Evolutionary conservation across 768 basidiomycete species (phyloP), one percentile per base, ranked within the genome.

Genomic region (Guyanaporus albipodus): DNA sequence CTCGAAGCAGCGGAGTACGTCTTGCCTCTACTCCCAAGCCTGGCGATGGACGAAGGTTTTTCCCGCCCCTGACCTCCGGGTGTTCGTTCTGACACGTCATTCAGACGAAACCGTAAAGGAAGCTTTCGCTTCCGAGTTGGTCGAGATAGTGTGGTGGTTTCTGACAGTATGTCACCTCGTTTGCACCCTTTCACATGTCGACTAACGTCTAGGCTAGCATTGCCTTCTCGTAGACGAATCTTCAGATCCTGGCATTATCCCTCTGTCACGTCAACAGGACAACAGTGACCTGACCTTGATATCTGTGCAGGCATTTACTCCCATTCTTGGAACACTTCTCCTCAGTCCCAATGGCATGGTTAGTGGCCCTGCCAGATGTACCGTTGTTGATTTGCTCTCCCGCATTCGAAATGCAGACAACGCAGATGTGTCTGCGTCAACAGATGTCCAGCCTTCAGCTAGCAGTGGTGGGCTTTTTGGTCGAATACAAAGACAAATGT

Each of bases 1-100:
- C 79, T 80, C 45, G 94, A 98, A 55, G 91, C 91, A 5, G 83
- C 91, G 56, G 88, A 92, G 65, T 98, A 95, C 61, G 90, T 98
- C 46, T 70, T 95, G 17, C 94, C 94, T 1, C 78, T 96, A n/a
- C 77, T 98, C 46, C 85, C 79, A 41, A 79, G 78, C 34, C 79
- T 97, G 23, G 90, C 90, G 8, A 81, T 87, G 67, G 91, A 94
- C 59, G 82, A 90, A 63, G 91, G 91, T 90, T 52, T 34, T 66
- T 23, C 1, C 17, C 43, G 23, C 49, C 27, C 39, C 26, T 44
- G 28, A 43, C 50, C 34, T 37, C 35, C 21, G 12, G 8, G 15
- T 27, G 15, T 32, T 1, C 35, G n/a, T 26, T 45, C 46, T 64
- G 8, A 56, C 46, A 26, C 38, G 33, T 53, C 28, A 38, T 49